Base-by-base conservation (phyloP, 352 stramenopile genomes). In the Globisporangium sylvaticum region DNA sequence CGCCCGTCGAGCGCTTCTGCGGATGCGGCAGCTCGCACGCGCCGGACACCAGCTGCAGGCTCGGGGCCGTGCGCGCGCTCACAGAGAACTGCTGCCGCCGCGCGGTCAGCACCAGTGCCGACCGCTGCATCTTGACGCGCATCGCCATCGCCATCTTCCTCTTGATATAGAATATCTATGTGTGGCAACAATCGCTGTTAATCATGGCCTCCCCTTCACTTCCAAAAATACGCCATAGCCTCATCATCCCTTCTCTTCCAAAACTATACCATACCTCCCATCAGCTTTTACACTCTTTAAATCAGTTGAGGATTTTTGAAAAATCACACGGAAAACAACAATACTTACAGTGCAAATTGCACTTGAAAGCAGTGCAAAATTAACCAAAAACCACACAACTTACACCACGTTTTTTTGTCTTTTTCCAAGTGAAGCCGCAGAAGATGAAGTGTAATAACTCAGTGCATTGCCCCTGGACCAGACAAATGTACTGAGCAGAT, bases 11-110 rank as follows among this genome's bases (percentile, higher is more conserved):
- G 55, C 83, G 79, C 67, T 96, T 96, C 71, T 94, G 81, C 8
- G 89, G 86, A 57, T 96, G 89, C 64, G 89, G 87, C 50, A 96
- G 72, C 46, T 80, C 80, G 55, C 83, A 94, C n/a, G 74, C 81
- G 22, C 85, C 81, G 25, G 85, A 90, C 29, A 89, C 69, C 3
- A 94, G 76, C 24, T 73, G 75, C 52, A 90, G 72, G 14, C 64
- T 63, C 4, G 68, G 58, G n/a, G 54, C 50, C 29, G 67, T 73
- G 25, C 74, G 69, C 37, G 62, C 55, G n/a, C 71, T 59, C n/a
- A 71, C 58, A 32, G 66, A 78, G 32, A 76, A 52, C 15, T 29
- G 29, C 9, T 29, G 29, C 5, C 55, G 53, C 57, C 27, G 58
- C 53, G 24, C 42, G 31, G 62, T 50, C 54, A 54, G 39, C 55